phyloP scores from a whole-genome alignment of 345 rosid species.

The Toxicodendron radicans region DNA sequence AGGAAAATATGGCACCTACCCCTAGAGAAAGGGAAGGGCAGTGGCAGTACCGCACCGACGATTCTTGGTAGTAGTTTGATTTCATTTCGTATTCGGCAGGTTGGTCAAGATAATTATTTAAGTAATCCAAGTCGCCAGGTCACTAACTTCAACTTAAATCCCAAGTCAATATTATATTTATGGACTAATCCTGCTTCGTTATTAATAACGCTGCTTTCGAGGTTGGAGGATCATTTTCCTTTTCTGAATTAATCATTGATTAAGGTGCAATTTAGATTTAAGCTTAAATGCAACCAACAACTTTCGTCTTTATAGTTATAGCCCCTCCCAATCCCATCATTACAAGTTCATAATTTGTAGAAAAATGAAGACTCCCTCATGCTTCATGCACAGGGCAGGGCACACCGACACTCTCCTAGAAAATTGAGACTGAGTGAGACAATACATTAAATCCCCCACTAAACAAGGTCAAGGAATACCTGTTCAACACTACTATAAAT shows the following conservation, averaged over 20 bases:
- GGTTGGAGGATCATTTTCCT: neutral
- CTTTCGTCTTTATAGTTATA: too few species aligned
- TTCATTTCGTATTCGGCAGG: neutral
- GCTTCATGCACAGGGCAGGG: neutral
- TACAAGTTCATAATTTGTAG: neutral
- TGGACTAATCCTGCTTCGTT: neutral
- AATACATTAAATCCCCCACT: too few species aligned
- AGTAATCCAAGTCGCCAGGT: constrained; percentile 9
- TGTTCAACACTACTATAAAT: too few species aligned
- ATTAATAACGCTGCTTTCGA: constrained; percentile 18
- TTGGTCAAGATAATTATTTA: constrained; percentile 2
- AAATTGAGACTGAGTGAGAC: too few species aligned
- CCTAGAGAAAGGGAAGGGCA: too few species aligned
- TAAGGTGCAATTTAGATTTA: neutral
- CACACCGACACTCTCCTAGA: neutral
- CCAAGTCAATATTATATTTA: constrained; percentile 23
- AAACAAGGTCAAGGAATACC: too few species aligned
- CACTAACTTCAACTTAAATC: constrained; percentile 27
- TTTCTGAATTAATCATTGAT: neutral
- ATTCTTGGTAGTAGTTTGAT: neutral
- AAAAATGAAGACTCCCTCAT: neutral
- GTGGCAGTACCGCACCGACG: neutral
- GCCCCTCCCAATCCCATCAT: too few species aligned
- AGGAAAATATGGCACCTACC: too few species aligned
- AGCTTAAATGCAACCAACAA: neutral